A percentile compares a stretch with the other conserved stretches of the same genome.
These are phyloP conservation scores for Thinopyrum elongatum DNA, from an alignment of 176 grass and related monocot genomes.

Conservation along the genomic window DNA sequence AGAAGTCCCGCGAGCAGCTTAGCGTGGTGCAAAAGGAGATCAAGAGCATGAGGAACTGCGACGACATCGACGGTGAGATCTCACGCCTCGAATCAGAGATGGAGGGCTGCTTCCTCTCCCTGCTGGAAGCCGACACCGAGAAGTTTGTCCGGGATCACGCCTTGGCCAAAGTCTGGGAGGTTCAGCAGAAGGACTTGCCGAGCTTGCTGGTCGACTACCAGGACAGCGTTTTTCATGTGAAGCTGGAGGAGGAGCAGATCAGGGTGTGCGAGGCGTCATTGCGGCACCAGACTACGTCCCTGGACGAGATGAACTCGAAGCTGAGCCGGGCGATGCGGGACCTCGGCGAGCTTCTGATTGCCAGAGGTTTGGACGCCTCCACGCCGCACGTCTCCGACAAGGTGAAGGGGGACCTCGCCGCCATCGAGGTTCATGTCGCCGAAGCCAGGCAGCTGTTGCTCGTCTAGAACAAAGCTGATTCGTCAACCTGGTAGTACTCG, in stretches of 20 bases:
- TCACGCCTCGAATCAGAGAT: slow-evolving; percentile 44
- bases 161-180: slow-evolving; percentile 42
- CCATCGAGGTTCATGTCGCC: slow-evolving; percentile 38
- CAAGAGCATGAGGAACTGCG: slow-evolving; percentile 33
- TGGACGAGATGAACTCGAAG: slow-evolving; percentile 59
- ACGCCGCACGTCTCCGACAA: slow-evolving; percentile 41
- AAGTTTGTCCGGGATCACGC: slow-evolving; percentile 42
- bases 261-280: slow-evolving; percentile 42
- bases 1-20: slow-evolving; percentile 45
- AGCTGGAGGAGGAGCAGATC: slow-evolving; percentile 73
- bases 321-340: slow-evolving; percentile 39
- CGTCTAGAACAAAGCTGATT: too few relatives aligned
- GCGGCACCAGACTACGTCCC: slow-evolving; percentile 32
- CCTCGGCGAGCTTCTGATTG: slow-evolving; percentile 47
- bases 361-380: slow-evolving; percentile 26
- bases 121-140: slow-evolving; percentile 54
- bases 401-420: slow-evolving; percentile 41
- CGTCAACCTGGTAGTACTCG: too few relatives aligned
- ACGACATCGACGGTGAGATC: slow-evolving; percentile 54
- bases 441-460: slow-evolving; percentile 57
- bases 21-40: slow-evolving; percentile 57
- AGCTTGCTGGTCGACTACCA: slow-evolving; percentile 65
- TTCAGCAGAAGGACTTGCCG: slow-evolving; percentile 33
- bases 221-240: slow-evolving; percentile 50
- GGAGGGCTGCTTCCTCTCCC: slow-evolving; percentile 28